These are phyloP conservation scores for Xanthoconium purpureum DNA, from an alignment of 768 basidiomycete genomes.

Conservation along the genomic window DNA sequence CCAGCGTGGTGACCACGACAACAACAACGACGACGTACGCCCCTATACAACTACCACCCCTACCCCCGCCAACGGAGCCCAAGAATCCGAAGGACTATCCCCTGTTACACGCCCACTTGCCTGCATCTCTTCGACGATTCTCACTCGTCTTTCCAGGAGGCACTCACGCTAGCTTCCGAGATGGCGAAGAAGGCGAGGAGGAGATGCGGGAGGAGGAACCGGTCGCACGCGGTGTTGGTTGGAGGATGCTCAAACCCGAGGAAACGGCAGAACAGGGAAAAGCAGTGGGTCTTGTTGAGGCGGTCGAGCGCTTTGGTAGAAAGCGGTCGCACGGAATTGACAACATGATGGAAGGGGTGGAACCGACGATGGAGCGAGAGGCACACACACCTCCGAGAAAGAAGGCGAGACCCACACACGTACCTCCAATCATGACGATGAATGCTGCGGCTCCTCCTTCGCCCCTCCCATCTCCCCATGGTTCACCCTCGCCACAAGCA, in stretches of 20 bases:
- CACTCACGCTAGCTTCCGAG: slow-evolving; percentile 73
- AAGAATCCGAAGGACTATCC: slow-evolving; percentile 81
- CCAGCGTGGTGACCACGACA: slow-evolving; percentile 86
- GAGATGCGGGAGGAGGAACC: slow-evolving; percentile 74
- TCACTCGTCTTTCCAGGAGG: slow-evolving; percentile 81
- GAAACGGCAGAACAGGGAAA: slow-evolving; percentile 48
- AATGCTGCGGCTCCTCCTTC: slow-evolving; percentile 79
- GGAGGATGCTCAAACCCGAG: slow-evolving; percentile 72
- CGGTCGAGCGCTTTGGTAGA: slow-evolving; percentile 75
- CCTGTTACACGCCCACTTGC: slow-evolving; percentile 70
- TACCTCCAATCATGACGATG: slow-evolving; percentile 60
- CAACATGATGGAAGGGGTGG: slow-evolving; percentile 73
- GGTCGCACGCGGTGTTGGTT: slow-evolving; percentile 61
- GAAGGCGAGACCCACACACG: slow-evolving; percentile 63
- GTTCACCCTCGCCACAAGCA: slow-evolving; percentile 71
- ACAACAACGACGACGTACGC: slow-evolving; percentile 88
- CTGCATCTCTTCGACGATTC: slow-evolving; percentile 68
- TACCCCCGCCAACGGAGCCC: slow-evolving; percentile 68
- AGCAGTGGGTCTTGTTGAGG: slow-evolving; percentile 68
- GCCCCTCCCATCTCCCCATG: slow-evolving; percentile 81
- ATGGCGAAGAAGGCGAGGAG: slow-evolving; percentile 59
- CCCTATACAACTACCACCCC: slow-evolving; percentile 75
- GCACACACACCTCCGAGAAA: slow-evolving; percentile 62
- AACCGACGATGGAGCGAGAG: slow-evolving; percentile 47
- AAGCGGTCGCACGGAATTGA: slow-evolving; percentile 55